Percentiles rank a stretch among this genome's conserved stretches.
Evolutionary conservation across 345 rosid species (phyloP).

Genomic region (Eucalyptus rudis): DNA sequence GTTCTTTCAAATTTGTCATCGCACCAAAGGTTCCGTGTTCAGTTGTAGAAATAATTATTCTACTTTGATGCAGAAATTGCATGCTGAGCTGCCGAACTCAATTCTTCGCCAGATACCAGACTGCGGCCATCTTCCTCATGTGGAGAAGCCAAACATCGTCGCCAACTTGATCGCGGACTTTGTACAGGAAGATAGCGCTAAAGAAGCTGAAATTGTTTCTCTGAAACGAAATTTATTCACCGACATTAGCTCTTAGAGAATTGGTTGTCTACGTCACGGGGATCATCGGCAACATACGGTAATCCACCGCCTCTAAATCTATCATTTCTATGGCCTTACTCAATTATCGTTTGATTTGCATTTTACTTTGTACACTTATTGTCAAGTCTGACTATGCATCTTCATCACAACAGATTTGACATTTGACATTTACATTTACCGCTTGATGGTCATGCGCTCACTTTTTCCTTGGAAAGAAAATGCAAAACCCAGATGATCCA

Average conservation of each 20-base stretch:
- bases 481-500: background rate
- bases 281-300: background rate
- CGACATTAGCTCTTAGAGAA: background rate
- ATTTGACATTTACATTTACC: background rate
- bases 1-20: background rate
- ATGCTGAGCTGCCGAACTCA: conserved; percentile 53
- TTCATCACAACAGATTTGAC: background rate
- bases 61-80: conserved; percentile 45
- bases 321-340: background rate
- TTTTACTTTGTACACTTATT: background rate
- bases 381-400: background rate
- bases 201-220: conserved; percentile 13
- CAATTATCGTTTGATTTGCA: background rate
- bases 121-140: conserved; percentile 89
- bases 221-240: background rate
- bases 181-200: conserved; percentile 23
- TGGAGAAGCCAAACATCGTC: conserved; percentile 50
- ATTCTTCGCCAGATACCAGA: conserved; percentile 55
- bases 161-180: conserved; percentile 55
- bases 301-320: background rate
- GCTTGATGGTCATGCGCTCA: background rate
- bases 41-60: background rate
- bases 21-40: background rate
- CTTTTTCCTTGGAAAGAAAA: background rate
- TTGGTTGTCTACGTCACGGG: background rate